Evolutionary conservation across 805 yeast genomes (phyloP), one percentile per base, ranked within the genome.

Genomic region (Cyberlindnera americana): DNA sequence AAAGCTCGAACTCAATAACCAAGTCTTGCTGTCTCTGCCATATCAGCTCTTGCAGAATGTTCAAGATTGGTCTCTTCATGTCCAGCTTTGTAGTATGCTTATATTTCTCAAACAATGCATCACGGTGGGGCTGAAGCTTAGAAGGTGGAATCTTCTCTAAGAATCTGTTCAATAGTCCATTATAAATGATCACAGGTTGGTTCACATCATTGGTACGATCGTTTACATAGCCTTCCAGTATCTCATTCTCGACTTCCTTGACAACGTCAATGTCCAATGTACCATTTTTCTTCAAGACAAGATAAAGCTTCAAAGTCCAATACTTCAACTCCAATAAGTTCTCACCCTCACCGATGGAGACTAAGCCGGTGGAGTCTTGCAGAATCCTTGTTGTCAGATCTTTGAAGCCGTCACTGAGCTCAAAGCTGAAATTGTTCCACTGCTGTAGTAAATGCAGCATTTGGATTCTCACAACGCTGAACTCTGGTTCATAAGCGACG

Each of bases 1-100:
- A 60, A 37, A 83, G 63, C 41, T 81, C 81, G 47, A 69, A 74
- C 36, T 83, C 88, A 35, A 83, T 70, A 3, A 81, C 82, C 24
- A 71, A 55, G 16, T 74, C 77, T 49, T 80, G 80, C 51, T 82
- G 90, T 22, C 57, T 61, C 13, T 57, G 58, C 5, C 67, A 55
- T 25, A 82, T 70, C 16, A 73, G 33, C 10, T 46, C 52, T 17
- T 58, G 60, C 34, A 82, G 58, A 13, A 75, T 47, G 1, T 47
- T 41, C 3, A 69, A 62, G 5, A 70, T 62, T 5, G 74, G 54
- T 50, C 81, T 65, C 54, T 74, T 77, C 16, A 73, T 56, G 17
- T 58, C 61, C 17, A 62, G 50, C 26, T 57, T 59, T 1, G 61
- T 49, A 3, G 48, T 33, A 5, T 43, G 30, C 9, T 64, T 26